These are phyloP conservation scores for Lepiota brunneoincarnata DNA, from an alignment of 768 basidiomycete genomes.

Conservation along the genomic window DNA sequence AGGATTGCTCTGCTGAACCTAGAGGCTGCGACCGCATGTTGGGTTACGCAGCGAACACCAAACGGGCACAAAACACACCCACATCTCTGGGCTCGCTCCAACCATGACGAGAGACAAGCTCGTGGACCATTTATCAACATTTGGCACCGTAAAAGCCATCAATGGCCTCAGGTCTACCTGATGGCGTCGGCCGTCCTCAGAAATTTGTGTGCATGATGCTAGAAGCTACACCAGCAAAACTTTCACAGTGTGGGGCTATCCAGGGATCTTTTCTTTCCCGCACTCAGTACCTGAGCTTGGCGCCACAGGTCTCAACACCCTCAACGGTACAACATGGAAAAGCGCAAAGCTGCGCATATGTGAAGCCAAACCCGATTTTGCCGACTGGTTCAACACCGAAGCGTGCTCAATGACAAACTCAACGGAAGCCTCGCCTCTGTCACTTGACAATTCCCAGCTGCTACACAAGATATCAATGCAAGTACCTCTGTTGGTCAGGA, in stretches of 20 bases:
- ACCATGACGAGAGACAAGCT: constrained; percentile 57
- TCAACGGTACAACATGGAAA: constrained; percentile 86
- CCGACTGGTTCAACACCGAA: constrained; percentile 62
- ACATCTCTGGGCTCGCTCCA: constrained; percentile 75
- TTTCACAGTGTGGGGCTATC: constrained; percentile 70
- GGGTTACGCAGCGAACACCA: too few relatives aligned
- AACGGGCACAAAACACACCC: constrained; percentile 17
- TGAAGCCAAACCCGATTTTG: constrained; percentile 77
- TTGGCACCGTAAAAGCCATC: constrained; percentile 65
- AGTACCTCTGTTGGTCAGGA: too few relatives aligned
- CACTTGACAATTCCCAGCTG: too few relatives aligned
- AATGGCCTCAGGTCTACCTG: constrained; percentile 66
- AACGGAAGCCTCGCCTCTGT: too few relatives aligned
- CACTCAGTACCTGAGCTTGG: too few relatives aligned
- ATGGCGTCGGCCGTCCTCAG: constrained; percentile 63
- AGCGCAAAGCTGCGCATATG: constrained; percentile 82
- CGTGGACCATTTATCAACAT: constrained; percentile 53
- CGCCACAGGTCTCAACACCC: constrained; percentile 36
- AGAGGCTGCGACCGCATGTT: too few relatives aligned
- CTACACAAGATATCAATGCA: too few relatives aligned
- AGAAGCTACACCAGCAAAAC: constrained; percentile 54
- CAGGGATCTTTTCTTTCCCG: too few relatives aligned
- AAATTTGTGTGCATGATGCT: constrained; percentile 77
- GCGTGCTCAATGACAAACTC: too few relatives aligned
- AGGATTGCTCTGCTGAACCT: too few relatives aligned